Evolutionary conservation across 2,329 filamentous ascomycete genomes (phyloP).

Genomic region (Annulohypoxylon truncatum): DNA sequence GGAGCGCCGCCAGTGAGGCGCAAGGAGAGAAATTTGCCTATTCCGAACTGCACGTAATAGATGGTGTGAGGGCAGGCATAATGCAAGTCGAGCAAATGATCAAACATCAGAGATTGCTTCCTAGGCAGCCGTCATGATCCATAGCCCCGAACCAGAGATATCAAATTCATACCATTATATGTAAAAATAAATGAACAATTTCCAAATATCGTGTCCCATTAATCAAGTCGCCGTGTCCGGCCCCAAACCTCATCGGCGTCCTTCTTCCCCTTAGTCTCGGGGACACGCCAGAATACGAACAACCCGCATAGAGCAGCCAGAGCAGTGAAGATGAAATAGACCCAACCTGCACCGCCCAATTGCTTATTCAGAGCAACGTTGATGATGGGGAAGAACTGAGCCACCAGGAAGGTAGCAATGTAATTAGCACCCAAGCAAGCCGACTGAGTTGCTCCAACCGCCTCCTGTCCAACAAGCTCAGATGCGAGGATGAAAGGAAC

Average conservation of each 20-base stretch:
- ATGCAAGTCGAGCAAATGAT: conserved; percentile 69
- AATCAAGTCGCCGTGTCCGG: conserved; percentile 67
- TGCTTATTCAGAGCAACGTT: conserved; percentile 76
- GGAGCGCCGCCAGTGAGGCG: conserved; percentile 72
- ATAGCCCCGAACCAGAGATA: background rate
- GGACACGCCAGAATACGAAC: conserved; percentile 81
- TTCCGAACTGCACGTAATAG: conserved; percentile 73
- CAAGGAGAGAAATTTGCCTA: conserved; percentile 69
- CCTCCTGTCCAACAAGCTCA: conserved; percentile 89
- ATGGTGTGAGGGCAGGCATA: conserved; percentile 80
- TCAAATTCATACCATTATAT: conserved; percentile 4
- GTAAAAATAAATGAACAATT: background rate
- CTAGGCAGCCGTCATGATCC: conserved; percentile 4
- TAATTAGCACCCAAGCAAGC: conserved; percentile 91
- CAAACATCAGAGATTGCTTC: conserved; percentile 55
- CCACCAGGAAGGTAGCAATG: conserved; percentile 89
- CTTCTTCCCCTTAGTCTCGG: conserved; percentile 88
- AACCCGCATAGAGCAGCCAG: conserved; percentile 75
- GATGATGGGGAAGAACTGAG: conserved; percentile 92
- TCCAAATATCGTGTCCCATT: background rate
- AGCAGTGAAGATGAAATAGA: conserved; percentile 91
- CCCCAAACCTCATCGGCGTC: conserved; percentile 94
- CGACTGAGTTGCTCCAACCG: conserved; percentile 90
- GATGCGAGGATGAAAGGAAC: conserved; percentile 95
- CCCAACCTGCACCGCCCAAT: conserved; percentile 78